Evolutionary conservation across 2,329 filamentous ascomycete genomes (phyloP), one percentile per base, ranked within the genome.

Genomic region (Fusarium tricinctum): DNA sequence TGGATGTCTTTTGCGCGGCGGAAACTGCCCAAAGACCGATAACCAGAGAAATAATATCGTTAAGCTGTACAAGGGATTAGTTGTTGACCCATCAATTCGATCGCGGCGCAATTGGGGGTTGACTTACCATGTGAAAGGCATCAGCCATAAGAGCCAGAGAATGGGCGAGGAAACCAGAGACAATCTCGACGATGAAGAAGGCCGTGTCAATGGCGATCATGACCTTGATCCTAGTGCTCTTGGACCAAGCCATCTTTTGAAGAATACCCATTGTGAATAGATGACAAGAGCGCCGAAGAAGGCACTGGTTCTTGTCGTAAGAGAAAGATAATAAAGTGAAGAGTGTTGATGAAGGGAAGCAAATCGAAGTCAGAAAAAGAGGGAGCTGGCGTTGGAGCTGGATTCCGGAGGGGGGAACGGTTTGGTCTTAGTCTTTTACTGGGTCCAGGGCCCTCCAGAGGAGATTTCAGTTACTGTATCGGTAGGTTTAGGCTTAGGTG

Each of bases 21-120:
- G 91, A 92, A 55, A 99, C 96, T 53, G 96, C 96, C 95, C 96
- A 99, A 40, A 98, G 81, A 69, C 96, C 96, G 66, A 99, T 95
- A 58, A 91, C 87, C 15, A 99, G 84, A 2, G 96, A 98, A 64
- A 99, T 91, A 73, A 99, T 96, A 87, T 99, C 96, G 83, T 99
- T 99, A 64, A 99, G 85, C 92, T 94, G 63, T 30, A 33, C 22
- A 20, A 22, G 30, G 14, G 49, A 68, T 71, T 48, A 73, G 68
- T 44, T 35, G 48, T 42, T 51, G 30, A 42, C 45, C 43, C 15
- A 50, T 44, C 43, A 33, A 53, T 61, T 60, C 32, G 38, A 23
- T 14, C 44, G 17, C 10, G 26, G 39, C 39, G 33, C 35, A 20
- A 20, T 32, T 22, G 58, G 45, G 47, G 39, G 51, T 49, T 39